A percentile compares a stretch with the other conserved stretches of the same genome.
Evolutionary conservation across 495 filamentous ascomycete species (phyloP).

Genomic region (Cryomyces minteri): DNA sequence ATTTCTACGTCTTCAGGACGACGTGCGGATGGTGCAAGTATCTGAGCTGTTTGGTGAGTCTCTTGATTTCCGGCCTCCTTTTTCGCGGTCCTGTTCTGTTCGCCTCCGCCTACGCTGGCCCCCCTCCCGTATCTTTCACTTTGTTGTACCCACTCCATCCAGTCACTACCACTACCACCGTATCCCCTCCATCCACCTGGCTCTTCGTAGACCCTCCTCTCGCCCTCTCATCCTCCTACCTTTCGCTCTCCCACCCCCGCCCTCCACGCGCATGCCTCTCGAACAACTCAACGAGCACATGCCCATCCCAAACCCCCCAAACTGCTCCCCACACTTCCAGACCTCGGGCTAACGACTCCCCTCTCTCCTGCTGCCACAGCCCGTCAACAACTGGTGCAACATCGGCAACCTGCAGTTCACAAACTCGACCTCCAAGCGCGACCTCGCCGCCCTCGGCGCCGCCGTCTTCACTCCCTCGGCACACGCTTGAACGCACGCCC

Average conservation of each 20-base stretch:
- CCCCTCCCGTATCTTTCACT: too few species aligned
- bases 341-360: too few species aligned
- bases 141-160: too few species aligned
- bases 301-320: neutral
- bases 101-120: slow-evolving; percentile 12
- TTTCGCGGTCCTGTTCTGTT: neutral
- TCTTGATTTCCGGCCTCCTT: neutral
- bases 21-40: slow-evolving; percentile 85
- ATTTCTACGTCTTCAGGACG: slow-evolving; percentile 68
- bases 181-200: too few species aligned
- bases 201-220: too few species aligned
- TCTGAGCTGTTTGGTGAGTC: slow-evolving; percentile 75
- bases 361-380: neutral
- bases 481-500: too few species aligned
- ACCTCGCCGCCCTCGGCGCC: neutral
- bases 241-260: too few species aligned
- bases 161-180: too few species aligned
- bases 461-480: too few species aligned
- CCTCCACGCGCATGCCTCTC: too few species aligned
- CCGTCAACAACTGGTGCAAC: slow-evolving; percentile 14
- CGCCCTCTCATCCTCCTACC: too few species aligned
- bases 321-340: neutral
- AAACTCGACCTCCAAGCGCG: neutral
- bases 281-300: too few species aligned
- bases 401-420: slow-evolving; percentile 11